Evolutionary conservation across 176 grass and related monocot genomes (phyloP).

Genomic region (Luzula sylvatica): DNA sequence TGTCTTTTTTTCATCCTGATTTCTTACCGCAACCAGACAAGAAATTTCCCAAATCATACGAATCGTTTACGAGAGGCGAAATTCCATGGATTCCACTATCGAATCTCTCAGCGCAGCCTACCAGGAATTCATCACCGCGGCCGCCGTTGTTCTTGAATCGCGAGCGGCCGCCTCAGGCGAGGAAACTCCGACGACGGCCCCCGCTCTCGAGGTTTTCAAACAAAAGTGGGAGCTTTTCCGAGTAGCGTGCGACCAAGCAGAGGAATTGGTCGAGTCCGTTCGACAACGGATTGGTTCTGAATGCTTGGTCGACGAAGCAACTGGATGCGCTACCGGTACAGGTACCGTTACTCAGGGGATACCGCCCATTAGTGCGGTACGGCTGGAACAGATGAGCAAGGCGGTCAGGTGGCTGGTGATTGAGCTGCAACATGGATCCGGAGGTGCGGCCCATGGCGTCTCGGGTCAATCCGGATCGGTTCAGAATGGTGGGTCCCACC

Average conservation of each 20-base stretch:
- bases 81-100: constrained; percentile 49
- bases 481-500: constrained; percentile 24
- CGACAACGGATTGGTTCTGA: constrained; percentile 76
- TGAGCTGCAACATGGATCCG: constrained; percentile 54
- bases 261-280: constrained; percentile 80
- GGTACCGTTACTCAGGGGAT: constrained; percentile 28
- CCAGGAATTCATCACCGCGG: constrained; percentile 60
- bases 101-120: constrained; percentile 56
- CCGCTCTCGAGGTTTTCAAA: constrained; percentile 70
- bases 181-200: constrained; percentile 42
- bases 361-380: constrained; percentile 62
- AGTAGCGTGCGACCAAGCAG: constrained; percentile 65
- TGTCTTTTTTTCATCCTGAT: no score
- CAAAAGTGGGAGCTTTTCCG: constrained; percentile 80
- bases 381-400: constrained; percentile 86
- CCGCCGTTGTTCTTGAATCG: constrained; percentile 35
- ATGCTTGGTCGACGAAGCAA: constrained; percentile 87
- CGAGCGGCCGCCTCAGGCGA: constrained; percentile 33
- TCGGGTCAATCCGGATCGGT: not conserved
- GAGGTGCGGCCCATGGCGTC: constrained; percentile 18
- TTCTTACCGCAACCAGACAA: no score
- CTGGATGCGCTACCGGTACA: constrained; percentile 3
- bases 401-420: constrained; percentile 74
- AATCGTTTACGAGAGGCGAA: not conserved
- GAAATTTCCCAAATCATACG: no score